Percentiles rank a stretch among this genome's conserved stretches.
These are phyloP conservation scores for Dioscorea cayenensis DNA, from an alignment of 116 monocot genomes.

Conservation along the genomic window DNA sequence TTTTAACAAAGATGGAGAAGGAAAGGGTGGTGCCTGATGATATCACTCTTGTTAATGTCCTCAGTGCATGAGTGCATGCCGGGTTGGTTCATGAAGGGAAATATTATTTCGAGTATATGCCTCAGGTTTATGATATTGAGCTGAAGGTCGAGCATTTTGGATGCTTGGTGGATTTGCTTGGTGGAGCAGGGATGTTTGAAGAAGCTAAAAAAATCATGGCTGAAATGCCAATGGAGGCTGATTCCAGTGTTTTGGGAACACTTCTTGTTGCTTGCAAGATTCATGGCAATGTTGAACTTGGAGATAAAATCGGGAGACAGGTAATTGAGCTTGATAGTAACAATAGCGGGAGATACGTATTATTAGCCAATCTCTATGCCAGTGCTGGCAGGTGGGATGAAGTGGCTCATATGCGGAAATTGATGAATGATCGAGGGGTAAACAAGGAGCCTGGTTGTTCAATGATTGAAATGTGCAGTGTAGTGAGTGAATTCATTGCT, in stretches of 20 bases:
- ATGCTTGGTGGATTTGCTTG: constrained; percentile 49
- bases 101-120: constrained; percentile 30
- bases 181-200: constrained; percentile 29
- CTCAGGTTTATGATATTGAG: constrained; percentile 12
- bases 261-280: constrained; percentile 49
- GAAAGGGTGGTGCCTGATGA: constrained; percentile 31
- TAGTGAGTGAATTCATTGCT: constrained; percentile 43
- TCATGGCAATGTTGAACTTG: constrained; percentile 38
- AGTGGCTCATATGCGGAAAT: constrained; percentile 38
- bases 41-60: constrained; percentile 40
- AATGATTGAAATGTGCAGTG: constrained; percentile 38
- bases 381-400: constrained; percentile 46
- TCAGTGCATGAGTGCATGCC: constrained; percentile 41
- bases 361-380: constrained; percentile 44
- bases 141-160: constrained; percentile 56
- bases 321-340: constrained; percentile 38
- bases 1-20: constrained; percentile 38
- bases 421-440: constrained; percentile 51
- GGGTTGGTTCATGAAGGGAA: constrained; percentile 37
- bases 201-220: constrained; percentile 39
- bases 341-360: constrained; percentile 43
- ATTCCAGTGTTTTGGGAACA: constrained; percentile 40
- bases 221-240: constrained; percentile 48
- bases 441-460: constrained; percentile 58
- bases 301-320: constrained; percentile 23